Base-by-base conservation (phyloP, 2,329 filamentous ascomycete species). In the Colletotrichum salicis region DNA sequence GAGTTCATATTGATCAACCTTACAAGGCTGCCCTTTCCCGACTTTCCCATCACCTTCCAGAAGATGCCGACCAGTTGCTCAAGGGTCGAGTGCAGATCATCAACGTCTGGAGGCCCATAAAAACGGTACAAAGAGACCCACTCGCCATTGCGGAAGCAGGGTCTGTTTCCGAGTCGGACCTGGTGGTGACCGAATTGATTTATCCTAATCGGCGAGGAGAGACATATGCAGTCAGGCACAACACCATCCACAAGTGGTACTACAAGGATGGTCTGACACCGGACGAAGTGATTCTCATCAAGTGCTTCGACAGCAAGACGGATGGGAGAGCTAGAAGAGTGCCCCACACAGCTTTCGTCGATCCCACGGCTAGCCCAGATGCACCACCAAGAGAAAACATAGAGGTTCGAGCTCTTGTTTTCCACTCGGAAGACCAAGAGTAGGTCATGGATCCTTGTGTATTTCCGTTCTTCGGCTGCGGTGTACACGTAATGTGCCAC, bases 241-340 rank as follows among this genome's bases (percentile, higher is more conserved):
- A 83, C 70, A 74, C 77, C 0, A 67, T 74, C 2, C 86, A 88
- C 51, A 81, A 79, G 75, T 90, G 88, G 88, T 87, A 85, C 76
- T 90, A 88, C 77, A 82, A 86, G 71, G 82, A 82, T 59, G 82
- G 82, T 1, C 84, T 90, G 76, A 83, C 80, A 0, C 87, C 88
- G 0, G 82, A 86, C 4, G 84, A 91, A 80, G 86, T 88, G 4
- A 82, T 88, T 3, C 75, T 91, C 55, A 89, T 91, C 79, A 91
- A 91, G 78, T 90, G 88, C 75, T 91, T 87, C 76, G 90, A 91
- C 78, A 87, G 82, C 31, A 87, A 89, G 82, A 81, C 81, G 29
- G 87, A 89, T 76, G 87, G 86, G 0, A 78, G 86, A 31, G 86
- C 87, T 6, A 82, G 87, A 11, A 78, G 87, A 4, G 84, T 88